Percentiles rank a stretch among this genome's conserved stretches.
These are phyloP conservation scores for Epichloe sp. DNA, from an alignment of 2,329 filamentous ascomycete species.

Conservation along the genomic window DNA sequence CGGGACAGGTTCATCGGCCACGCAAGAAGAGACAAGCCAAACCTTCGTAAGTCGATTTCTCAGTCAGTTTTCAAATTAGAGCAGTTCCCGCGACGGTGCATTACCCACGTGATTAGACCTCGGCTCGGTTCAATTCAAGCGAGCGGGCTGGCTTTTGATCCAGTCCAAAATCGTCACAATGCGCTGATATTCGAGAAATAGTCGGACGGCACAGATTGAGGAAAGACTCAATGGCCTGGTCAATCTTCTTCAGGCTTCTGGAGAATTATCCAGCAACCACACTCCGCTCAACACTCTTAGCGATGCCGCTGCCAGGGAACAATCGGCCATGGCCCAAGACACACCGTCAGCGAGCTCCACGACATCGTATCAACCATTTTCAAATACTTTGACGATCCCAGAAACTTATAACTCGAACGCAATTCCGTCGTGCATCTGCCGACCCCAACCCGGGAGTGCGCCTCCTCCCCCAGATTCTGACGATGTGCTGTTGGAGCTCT, in stretches of 20 bases:
- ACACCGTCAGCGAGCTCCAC: conserved; percentile 11
- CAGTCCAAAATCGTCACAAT: background rate
- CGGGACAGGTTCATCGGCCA: conserved; percentile 32
- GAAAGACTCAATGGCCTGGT: conserved; percentile 36
- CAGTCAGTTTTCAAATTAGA: background rate
- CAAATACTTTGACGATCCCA: conserved; percentile 21
- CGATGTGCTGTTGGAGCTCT: conserved; percentile 31
- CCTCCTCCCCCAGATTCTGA: conserved; percentile 32
- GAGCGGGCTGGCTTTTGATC: background rate
- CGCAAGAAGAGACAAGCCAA: conserved; percentile 38
- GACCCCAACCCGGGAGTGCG: conserved; percentile 25
- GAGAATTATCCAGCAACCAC: conserved; percentile 19
- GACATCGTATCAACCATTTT: conserved; percentile 5
- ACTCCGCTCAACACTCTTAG: conserved; percentile 14
- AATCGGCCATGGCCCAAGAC: conserved; percentile 12
- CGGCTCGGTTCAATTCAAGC: background rate
- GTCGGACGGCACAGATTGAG: conserved; percentile 36
- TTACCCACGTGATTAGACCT: background rate
- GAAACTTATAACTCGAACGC: conserved; percentile 32
- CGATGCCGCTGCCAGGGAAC: conserved; percentile 15
- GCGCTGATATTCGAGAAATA: conserved; percentile 11
- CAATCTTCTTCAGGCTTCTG: conserved; percentile 31
- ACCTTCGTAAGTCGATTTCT: conserved; percentile 31
- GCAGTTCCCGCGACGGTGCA: background rate
- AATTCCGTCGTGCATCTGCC: conserved; percentile 33